These are phyloP conservation scores for Macrolepiota fuliginosa DNA, from an alignment of 768 basidiomycete genomes.

Conservation along the genomic window DNA sequence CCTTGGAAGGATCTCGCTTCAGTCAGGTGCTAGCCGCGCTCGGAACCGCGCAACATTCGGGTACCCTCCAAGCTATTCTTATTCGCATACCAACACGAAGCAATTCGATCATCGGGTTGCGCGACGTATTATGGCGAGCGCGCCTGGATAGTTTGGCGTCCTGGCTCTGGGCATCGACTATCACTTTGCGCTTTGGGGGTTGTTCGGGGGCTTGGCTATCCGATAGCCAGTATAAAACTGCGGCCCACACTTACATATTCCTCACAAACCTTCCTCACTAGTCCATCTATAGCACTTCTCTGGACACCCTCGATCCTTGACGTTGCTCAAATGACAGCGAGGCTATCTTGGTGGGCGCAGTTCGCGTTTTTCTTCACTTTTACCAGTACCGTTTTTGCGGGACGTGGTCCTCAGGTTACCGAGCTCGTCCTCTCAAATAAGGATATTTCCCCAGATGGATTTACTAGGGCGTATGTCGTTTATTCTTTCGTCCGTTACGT, in stretches of 20 bases:
- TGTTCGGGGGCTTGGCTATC: background rate
- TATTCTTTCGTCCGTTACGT: background rate
- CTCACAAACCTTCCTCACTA: background rate
- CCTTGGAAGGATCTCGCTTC: background rate
- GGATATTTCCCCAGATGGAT: constrained; percentile 50
- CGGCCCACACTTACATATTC: background rate
- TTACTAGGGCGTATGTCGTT: constrained; percentile 23
- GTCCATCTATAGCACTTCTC: background rate
- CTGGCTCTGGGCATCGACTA: background rate
- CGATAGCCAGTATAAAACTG: background rate
- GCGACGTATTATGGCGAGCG: background rate
- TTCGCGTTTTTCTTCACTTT: background rate
- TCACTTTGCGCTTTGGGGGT: background rate
- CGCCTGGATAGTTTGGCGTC: background rate
- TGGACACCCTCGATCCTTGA: background rate
- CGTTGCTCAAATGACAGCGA: background rate
- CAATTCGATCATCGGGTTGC: background rate
- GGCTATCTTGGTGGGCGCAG: background rate
- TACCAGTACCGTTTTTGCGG: background rate
- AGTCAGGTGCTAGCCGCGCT: background rate
- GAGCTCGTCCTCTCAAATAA: constrained; percentile 40
- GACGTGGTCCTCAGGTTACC: constrained; percentile 23
- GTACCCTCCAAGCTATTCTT: background rate
- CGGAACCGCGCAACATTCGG: background rate
- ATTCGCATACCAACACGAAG: background rate